Conservation (phyloP, 1,139 yeast species). For the Suhomyces maxii region DNA sequence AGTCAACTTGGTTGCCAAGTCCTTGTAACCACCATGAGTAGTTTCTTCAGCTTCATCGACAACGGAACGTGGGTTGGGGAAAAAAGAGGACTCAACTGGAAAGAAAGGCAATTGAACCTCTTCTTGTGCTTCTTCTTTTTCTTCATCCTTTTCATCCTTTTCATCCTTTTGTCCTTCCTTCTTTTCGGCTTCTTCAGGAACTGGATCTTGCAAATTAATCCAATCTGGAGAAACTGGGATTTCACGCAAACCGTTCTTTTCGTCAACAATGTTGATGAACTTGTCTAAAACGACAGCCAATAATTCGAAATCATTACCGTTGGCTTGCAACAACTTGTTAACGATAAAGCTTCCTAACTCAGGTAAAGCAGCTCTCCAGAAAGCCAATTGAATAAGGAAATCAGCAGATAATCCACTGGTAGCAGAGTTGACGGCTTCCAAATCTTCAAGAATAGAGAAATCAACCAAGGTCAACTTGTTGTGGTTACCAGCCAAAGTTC, state of each 20-base stretch:
- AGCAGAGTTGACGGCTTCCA: conserved; percentile 48
- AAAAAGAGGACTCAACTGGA: conserved; percentile 60
- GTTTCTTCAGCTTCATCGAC: conserved; percentile 43
- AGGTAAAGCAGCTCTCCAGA: conserved; percentile 74
- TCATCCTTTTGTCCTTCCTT: conserved; percentile 19
- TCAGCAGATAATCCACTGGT: conserved; percentile 76
- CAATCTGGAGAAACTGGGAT: conserved; percentile 48
- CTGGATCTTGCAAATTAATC: conserved; percentile 30
- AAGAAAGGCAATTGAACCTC: conserved; percentile 47
- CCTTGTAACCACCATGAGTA: conserved; percentile 41
- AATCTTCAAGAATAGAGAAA: conserved; percentile 56
- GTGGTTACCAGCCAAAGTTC: conserved; percentile 53
- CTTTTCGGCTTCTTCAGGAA: conserved; percentile 19
- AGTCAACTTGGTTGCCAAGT: conserved; percentile 67
- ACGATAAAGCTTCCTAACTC: conserved; percentile 66
- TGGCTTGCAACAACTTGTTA: conserved; percentile 76
- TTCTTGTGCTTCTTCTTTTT: conserved; percentile 18
- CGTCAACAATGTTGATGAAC: conserved; percentile 55
- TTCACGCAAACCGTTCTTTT: conserved; percentile 47
- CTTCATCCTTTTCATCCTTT: conserved; percentile 13
- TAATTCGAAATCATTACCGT: conserved; percentile 79
- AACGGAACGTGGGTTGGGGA: conserved; percentile 52
- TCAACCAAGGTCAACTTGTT: conserved; percentile 58
- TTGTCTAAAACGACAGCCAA: conserved; percentile 80
- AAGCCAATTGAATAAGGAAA: conserved; percentile 75